Evolutionary conservation across 1,139 yeast species (phyloP), one percentile per base, ranked within the genome.

Genomic region (Blastobotrys illinoisensis): DNA sequence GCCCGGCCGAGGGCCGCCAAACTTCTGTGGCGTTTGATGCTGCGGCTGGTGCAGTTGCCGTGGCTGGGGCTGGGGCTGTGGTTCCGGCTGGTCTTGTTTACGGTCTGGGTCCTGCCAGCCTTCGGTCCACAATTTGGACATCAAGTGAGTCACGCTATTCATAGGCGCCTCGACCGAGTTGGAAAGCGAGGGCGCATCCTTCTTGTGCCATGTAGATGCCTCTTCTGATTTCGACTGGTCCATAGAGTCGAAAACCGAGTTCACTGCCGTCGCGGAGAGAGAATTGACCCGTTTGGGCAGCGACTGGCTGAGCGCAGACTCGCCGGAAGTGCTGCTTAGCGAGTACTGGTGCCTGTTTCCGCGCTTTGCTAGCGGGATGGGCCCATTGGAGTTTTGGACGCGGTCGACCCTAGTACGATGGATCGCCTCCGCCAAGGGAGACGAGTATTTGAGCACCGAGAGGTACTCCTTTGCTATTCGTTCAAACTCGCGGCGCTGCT

Each of bases 401-500:
- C 65, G 55, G 9, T 52, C 40, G 20, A 24, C 23, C 14, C 21
- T 18, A 7, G 61, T 52, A 2, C 93, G 71, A 48, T 76, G 74
- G 46, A 87, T 70, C 9, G 88, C 78, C 53, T 82, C 87, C 1
- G 80, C 79, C 3, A 86, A 72, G 0, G 96, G 96, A 58, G 86
- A 86, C 44, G 74, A 72, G 66, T 85, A 81, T 58, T 95, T 75
- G 61, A 90, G 73, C 0, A 86, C 85, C 61, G 82, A 86, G 53
- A 83, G 73, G 62, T 83, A 86, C 64, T 88, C 96, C 58, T 90
- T 74, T 20, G 89, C 81, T 48, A 86, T 77, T 57, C 89, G 75
- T 65, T 88, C 96, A 66, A 82, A 86, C 64, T 86, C 95, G 11
- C 88, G 80, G 59, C 90, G 76, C 16, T 83, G 79, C 58, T 83